Evolutionary conservation across 2,329 filamentous ascomycete species (phyloP).

Genomic region (Zasmidium angulare): DNA sequence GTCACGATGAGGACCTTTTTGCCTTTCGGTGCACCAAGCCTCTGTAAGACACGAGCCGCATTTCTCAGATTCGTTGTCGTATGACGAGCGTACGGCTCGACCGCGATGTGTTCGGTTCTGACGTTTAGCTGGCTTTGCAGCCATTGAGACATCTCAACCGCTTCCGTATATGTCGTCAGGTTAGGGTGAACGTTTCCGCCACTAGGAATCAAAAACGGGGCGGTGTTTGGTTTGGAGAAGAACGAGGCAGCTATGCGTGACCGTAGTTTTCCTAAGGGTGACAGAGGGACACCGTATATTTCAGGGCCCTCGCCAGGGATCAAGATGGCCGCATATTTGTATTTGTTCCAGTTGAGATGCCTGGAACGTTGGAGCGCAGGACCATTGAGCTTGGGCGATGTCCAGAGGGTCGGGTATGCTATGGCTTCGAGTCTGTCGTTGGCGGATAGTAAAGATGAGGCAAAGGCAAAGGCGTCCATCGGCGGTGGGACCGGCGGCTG

Average conservation of each 20-base stretch:
- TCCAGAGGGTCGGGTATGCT: neutral
- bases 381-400: neutral
- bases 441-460: neutral
- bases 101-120: neutral
- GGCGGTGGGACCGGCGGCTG: neutral
- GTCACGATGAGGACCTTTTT: neutral
- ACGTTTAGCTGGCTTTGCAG: neutral
- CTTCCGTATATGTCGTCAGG: neutral
- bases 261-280: neutral
- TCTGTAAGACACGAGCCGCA: neutral
- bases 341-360: neutral
- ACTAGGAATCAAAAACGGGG: neutral
- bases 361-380: neutral
- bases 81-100: constrained; percentile 1
- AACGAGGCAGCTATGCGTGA: neutral
- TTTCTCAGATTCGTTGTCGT: constrained; percentile 2
- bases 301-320: constrained; percentile 1
- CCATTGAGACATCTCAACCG: neutral
- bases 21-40: neutral
- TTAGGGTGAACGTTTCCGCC: constrained; percentile 3
- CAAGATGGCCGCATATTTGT: neutral
- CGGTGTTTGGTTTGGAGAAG: neutral
- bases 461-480: neutral
- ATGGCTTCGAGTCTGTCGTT: neutral
- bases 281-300: constrained; percentile 3